A percentile compares a stretch with the other conserved stretches of the same genome.
Evolutionary conservation across 129 eudicot species (phyloP).

Genomic region (Mikania micrantha): DNA sequence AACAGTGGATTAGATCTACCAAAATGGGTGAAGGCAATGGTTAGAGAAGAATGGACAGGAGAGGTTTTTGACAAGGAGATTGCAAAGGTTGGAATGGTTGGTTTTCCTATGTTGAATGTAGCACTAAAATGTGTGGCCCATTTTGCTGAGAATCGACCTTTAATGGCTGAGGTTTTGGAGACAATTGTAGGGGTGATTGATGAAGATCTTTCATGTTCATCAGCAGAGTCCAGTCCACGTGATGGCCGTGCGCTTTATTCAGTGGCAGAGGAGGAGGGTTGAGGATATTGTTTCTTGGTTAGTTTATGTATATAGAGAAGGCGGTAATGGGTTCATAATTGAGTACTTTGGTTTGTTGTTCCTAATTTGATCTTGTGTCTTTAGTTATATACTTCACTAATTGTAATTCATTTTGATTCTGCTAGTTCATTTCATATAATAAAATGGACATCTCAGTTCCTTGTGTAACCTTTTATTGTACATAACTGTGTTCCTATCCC

Average conservation of each 20-base stretch:
- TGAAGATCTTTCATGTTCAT: constrained; percentile 34
- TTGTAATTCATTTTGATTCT: background rate
- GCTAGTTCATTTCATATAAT: constrained; percentile 25
- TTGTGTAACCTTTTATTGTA: constrained; percentile 15
- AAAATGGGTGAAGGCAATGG: constrained; percentile 68
- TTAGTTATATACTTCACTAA: background rate
- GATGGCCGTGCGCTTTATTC: constrained; percentile 33
- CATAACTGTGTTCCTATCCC: constrained; percentile 8
- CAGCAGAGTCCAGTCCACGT: constrained; percentile 29
- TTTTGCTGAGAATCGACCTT: constrained; percentile 48
- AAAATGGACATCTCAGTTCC: constrained; percentile 6
- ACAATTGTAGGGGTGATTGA: constrained; percentile 40
- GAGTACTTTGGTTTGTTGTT: background rate
- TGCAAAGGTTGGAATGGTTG: constrained; percentile 43
- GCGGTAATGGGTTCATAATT: background rate
- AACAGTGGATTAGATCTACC: constrained; percentile 56
- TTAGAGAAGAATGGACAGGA: constrained; percentile 80
- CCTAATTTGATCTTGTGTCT: background rate
- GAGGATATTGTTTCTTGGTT: background rate
- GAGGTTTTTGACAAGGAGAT: constrained; percentile 70
- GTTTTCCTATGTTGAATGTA: constrained; percentile 49
- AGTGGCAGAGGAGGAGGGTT: constrained; percentile 37
- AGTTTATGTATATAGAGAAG: constrained; percentile 22
- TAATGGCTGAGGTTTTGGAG: constrained; percentile 53
- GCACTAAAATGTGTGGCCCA: constrained; percentile 54